A percentile compares a stretch with the other conserved stretches of the same genome.
phyloP scores from a whole-genome alignment of 805 yeast genomes.

The Candida vaughaniae region DNA sequence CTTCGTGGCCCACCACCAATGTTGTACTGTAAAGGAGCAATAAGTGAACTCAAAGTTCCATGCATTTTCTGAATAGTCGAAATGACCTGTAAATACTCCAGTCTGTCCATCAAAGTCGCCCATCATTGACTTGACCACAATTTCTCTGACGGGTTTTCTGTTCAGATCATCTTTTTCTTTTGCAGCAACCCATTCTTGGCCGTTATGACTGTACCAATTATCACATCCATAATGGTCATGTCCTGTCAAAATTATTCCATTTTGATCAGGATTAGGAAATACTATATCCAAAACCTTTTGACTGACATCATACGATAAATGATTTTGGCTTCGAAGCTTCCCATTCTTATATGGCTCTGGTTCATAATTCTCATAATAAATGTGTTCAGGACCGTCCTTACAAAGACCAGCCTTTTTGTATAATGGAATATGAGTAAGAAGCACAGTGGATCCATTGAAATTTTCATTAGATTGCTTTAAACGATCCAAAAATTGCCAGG shows the following conservation, averaged over 20 bases:
- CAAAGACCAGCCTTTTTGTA: conserved; percentile 81
- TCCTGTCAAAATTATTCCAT: conserved; percentile 86
- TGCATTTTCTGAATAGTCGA: conserved; percentile 33
- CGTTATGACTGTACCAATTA: conserved; percentile 51
- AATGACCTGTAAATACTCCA: conserved; percentile 79
- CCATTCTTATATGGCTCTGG: conserved; percentile 69
- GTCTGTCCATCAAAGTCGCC: conserved; percentile 92
- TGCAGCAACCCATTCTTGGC: conserved; percentile 59
- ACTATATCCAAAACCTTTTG: conserved; percentile 68
- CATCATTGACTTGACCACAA: conserved; percentile 92
- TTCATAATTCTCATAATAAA: conserved; percentile 48
- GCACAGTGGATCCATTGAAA: conserved; percentile 75
- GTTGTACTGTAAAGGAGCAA: conserved; percentile 86
- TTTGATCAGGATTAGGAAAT: conserved; percentile 58
- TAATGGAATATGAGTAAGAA: conserved; percentile 88
- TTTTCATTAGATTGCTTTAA: conserved; percentile 46
- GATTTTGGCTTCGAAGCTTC: conserved; percentile 80
- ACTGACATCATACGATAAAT: conserved; percentile 64
- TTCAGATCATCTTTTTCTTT: conserved; percentile 27
- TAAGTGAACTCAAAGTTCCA: conserved; percentile 72
- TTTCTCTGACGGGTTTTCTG: conserved; percentile 56
- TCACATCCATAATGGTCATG: conserved; percentile 97
- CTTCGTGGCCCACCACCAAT: conserved; percentile 93
- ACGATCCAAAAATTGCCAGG: conserved; percentile 71
- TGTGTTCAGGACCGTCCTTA: conserved; percentile 73